These are phyloP conservation scores for Stylosanthes scabra DNA, from an alignment of 331 rosid species.

Conservation along the genomic window DNA sequence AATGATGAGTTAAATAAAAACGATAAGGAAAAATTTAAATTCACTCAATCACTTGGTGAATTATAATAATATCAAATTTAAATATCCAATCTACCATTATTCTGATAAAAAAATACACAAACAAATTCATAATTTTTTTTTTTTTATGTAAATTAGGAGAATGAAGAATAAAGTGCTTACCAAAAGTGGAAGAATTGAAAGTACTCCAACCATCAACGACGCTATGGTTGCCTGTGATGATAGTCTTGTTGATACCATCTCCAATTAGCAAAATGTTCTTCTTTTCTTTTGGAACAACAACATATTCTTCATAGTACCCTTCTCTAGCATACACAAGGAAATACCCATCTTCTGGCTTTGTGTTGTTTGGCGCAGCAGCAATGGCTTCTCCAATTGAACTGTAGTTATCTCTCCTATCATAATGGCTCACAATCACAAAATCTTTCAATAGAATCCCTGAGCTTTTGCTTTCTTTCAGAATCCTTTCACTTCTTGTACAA, in stretches of 20 bases:
- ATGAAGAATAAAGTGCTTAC: constrained; percentile 38
- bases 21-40: too few species aligned
- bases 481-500: constrained; percentile 44
- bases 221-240: constrained; percentile 75
- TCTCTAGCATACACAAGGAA: constrained; percentile 64
- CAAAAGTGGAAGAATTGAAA: constrained; percentile 79
- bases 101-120: too few species aligned
- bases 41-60: too few species aligned
- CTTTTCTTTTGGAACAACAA: constrained; percentile 58
- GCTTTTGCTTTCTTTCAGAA: constrained; percentile 42
- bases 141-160: too few species aligned
- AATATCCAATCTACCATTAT: too few species aligned
- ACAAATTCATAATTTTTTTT: too few species aligned
- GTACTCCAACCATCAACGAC: constrained; percentile 80
- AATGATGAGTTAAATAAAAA: too few species aligned
- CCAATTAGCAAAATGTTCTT: constrained; percentile 67
- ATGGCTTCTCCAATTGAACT: constrained; percentile 75
- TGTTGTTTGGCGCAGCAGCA: constrained; percentile 62
- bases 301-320: constrained; percentile 71
- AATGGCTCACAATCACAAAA: constrained; percentile 54
- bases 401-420: constrained; percentile 61
- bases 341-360: constrained; percentile 65
- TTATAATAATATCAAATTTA: too few species aligned
- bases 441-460: constrained; percentile 58
- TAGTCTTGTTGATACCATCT: constrained; percentile 74